Evolutionary conservation across 805 yeast genomes (phyloP).

Genomic region (Candida ficus): DNA sequence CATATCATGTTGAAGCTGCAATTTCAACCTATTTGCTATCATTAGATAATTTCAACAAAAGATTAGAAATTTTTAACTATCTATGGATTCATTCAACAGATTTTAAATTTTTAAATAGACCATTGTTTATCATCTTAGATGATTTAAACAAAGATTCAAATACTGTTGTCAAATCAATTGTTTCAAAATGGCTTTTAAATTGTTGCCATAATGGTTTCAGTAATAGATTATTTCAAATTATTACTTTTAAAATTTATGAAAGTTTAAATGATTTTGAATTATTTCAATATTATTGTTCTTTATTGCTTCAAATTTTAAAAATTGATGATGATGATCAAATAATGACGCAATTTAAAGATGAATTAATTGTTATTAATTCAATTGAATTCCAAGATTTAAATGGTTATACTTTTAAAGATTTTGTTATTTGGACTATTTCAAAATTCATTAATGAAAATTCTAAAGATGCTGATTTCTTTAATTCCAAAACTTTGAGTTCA

Average conservation of each 20-base stretch:
- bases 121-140: slow-evolving; percentile 65
- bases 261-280: slow-evolving; percentile 55
- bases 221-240: slow-evolving; percentile 53
- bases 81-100: slow-evolving; percentile 76
- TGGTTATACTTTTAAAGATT: slow-evolving; percentile 56
- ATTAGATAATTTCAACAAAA: slow-evolving; percentile 31
- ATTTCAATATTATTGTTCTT: slow-evolving; percentile 56
- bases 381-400: slow-evolving; percentile 38
- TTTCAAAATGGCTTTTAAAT: slow-evolving; percentile 44
- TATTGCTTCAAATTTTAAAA: slow-evolving; percentile 46
- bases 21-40: slow-evolving; percentile 50
- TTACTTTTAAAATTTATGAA: slow-evolving; percentile 49
- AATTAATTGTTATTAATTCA: slow-evolving; percentile 52
- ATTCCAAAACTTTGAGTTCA: slow-evolving; percentile 35
- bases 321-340: slow-evolving; percentile 39
- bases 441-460: slow-evolving; percentile 36
- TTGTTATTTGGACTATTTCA: slow-evolving; percentile 41
- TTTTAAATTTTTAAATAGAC: slow-evolving; percentile 43
- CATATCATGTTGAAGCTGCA: slow-evolving; percentile 67
- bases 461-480: slow-evolving; percentile 22
- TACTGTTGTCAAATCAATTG: slow-evolving; percentile 30
- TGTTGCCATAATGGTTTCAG: slow-evolving; percentile 47
- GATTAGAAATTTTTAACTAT: slow-evolving; percentile 52
- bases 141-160: slow-evolving; percentile 36
- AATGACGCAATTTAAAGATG: slow-evolving; percentile 47